Percentiles rank a stretch among this genome's conserved stretches.
Conservation (phyloP, 352 stramenopile genomes). For the Globisporangium barbulae region DNA sequence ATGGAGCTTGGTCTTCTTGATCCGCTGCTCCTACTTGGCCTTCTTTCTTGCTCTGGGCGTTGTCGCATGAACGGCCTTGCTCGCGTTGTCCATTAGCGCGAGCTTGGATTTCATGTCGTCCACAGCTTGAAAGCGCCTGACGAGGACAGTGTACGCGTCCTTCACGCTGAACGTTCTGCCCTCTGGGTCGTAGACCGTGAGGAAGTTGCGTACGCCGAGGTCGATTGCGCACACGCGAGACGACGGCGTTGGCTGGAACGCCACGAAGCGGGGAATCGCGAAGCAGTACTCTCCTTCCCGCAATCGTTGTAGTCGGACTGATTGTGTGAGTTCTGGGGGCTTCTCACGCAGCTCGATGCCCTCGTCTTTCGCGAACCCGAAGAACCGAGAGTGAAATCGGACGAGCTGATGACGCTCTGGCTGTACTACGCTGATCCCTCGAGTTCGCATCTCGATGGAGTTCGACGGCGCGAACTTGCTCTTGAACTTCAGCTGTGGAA, state of each 20-base stretch:
- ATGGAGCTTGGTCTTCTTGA: background rate
- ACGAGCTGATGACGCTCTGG: no score
- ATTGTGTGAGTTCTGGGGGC: background rate
- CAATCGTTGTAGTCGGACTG: background rate
- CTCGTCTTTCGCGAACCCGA: background rate
- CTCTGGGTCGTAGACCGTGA: background rate
- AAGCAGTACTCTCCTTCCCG: background rate
- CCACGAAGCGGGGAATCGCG: background rate
- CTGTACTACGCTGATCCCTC: no score
- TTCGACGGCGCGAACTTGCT: background rate
- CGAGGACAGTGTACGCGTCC: background rate
- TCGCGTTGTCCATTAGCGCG: background rate
- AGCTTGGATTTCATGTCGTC: background rate
- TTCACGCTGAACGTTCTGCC: background rate
- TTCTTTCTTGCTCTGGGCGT: background rate
- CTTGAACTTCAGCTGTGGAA: slow-evolving; percentile 2
- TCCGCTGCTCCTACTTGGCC: background rate
- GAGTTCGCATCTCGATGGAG: no score
- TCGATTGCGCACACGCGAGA: background rate
- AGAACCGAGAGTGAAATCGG: background rate
- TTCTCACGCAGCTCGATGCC: background rate
- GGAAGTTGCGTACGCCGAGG: background rate
- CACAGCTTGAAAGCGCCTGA: background rate
- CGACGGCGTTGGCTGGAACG: background rate
- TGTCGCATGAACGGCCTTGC: background rate